Conservation (phyloP, 805 yeast genomes). For the Candida argentea region DNA sequence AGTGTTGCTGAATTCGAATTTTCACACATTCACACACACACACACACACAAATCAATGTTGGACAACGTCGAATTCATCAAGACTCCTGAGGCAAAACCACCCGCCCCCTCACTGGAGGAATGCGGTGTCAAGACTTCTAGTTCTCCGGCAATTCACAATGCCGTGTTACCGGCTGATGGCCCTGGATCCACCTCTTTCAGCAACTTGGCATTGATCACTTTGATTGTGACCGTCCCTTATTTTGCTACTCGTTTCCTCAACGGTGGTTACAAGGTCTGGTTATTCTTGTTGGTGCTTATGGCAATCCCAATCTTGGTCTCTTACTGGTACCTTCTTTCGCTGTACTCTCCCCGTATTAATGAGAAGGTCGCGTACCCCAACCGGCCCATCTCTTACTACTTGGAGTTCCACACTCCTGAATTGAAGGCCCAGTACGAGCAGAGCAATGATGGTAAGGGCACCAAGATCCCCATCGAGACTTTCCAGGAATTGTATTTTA, state of each 20-base stretch:
- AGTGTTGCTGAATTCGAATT: slow-evolving; percentile 1
- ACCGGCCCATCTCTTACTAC: slow-evolving; percentile 68
- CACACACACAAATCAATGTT: slow-evolving; percentile 23
- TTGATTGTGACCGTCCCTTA: slow-evolving; percentile 50
- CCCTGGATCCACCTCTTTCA: slow-evolving; percentile 70
- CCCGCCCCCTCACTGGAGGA: slow-evolving; percentile 21
- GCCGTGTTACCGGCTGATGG: slow-evolving; percentile 91
- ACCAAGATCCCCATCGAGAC: slow-evolving; percentile 86
- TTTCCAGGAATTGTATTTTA: slow-evolving; percentile 81
- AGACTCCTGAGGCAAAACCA: slow-evolving; percentile 45
- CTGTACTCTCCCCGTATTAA: slow-evolving; percentile 74
- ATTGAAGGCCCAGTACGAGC: slow-evolving; percentile 19
- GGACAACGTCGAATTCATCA: slow-evolving; percentile 40
- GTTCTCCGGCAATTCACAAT: slow-evolving; percentile 64
- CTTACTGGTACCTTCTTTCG: slow-evolving; percentile 74
- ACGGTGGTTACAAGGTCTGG: slow-evolving; percentile 63
- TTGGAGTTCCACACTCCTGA: slow-evolving; percentile 70
- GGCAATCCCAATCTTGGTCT: slow-evolving; percentile 64
- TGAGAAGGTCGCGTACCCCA: slow-evolving; percentile 67
- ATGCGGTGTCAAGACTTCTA: slow-evolving; percentile 29
- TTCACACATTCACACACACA: too few relatives aligned
- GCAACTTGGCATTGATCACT: slow-evolving; percentile 44
- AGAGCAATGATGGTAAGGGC: slow-evolving; percentile 44
- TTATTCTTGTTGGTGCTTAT: slow-evolving; percentile 45
- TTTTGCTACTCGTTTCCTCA: slow-evolving; percentile 52